phyloP scores from a whole-genome alignment of 23 red algal genomes.

The Pyropia haitanensis region DNA sequence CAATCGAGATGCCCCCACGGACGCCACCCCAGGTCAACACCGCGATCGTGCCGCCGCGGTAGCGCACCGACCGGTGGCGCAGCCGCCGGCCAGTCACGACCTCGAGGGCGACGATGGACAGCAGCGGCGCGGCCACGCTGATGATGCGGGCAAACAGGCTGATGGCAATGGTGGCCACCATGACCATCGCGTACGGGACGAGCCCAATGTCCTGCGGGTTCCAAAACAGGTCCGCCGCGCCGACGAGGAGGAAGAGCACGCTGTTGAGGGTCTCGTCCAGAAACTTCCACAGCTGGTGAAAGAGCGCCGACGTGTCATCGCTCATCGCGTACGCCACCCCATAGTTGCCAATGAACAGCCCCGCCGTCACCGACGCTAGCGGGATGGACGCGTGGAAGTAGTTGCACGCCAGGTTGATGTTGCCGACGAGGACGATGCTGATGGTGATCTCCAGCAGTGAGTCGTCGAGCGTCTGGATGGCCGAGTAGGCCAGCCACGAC shows the following conservation, averaged over 20 bases:
- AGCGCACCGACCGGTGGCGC: slow-evolving; percentile 43
- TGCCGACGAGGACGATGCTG: slow-evolving; percentile 82
- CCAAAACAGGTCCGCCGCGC: slow-evolving; percentile 73
- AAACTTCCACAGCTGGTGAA: slow-evolving; percentile 86
- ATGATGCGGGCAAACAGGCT: slow-evolving; percentile 67
- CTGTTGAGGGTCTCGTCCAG: slow-evolving; percentile 93
- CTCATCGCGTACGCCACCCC: slow-evolving; percentile 57
- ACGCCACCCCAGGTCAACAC: slow-evolving; percentile 88
- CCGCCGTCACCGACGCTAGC: slow-evolving; percentile 75
- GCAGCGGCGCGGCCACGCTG: slow-evolving; percentile 60
- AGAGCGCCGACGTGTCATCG: slow-evolving; percentile 33
- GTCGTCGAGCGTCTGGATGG: slow-evolving; percentile 61
- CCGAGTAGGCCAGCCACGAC: slow-evolving; percentile 76
- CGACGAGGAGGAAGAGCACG: slow-evolving; percentile 81
- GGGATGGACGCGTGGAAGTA: slow-evolving; percentile 82
- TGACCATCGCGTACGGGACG: slow-evolving; percentile 20
- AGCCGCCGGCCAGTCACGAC: slow-evolving; percentile 33
- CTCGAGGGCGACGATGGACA: slow-evolving; percentile 45
- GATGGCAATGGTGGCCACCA: slow-evolving; percentile 59
- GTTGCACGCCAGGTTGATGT: slow-evolving; percentile 84
- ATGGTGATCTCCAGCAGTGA: slow-evolving; percentile 76
- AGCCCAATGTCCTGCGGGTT: slow-evolving; percentile 45
- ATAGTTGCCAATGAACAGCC: slow-evolving; percentile 91
- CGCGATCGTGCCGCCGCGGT: slow-evolving; percentile 56
- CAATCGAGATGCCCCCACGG: slow-evolving; percentile 87